A percentile compares a stretch with the other conserved stretches of the same genome.
Evolutionary conservation across 106 monocot genomes (phyloP).

Genomic region (Allium fistulosum): DNA sequence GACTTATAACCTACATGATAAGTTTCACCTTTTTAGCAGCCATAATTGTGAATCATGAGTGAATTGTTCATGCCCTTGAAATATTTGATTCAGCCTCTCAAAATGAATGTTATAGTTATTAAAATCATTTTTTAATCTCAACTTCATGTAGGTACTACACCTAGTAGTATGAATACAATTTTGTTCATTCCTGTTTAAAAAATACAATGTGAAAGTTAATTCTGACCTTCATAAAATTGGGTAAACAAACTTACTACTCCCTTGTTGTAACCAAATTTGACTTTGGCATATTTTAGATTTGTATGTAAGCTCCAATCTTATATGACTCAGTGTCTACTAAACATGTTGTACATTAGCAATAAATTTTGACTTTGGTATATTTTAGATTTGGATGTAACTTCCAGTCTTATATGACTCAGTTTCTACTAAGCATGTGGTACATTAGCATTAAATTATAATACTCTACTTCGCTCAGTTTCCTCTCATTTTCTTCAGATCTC

Average conservation of each 20-base stretch:
- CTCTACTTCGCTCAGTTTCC: not conserved
- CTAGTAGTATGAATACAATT: no score
- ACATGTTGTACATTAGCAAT: not conserved
- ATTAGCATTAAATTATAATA: not conserved
- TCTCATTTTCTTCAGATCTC: constrained; percentile 2
- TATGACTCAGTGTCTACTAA: constrained; percentile 4
- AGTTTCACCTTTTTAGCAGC: no score
- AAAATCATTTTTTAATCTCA: no score
- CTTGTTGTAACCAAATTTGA: not conserved
- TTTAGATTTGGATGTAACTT: not conserved
- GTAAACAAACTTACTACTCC: no score
- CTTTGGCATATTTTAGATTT: not conserved
- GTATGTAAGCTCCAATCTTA: not conserved
- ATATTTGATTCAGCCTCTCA: not conserved
- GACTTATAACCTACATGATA: no score
- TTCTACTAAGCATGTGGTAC: not conserved
- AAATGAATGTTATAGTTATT: not conserved
- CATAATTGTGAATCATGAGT: no score
- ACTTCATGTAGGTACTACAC: no score
- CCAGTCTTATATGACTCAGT: constrained; percentile 2
- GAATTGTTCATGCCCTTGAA: not conserved
- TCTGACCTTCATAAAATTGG: no score
- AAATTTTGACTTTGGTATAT: not conserved
- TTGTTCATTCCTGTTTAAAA: no score
- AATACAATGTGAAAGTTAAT: no score